Percentiles rank a stretch among this genome's conserved stretches.
Conservation (phyloP, 2,329 filamentous ascomycete species). For the Neopestalotiopsis rosae region DNA sequence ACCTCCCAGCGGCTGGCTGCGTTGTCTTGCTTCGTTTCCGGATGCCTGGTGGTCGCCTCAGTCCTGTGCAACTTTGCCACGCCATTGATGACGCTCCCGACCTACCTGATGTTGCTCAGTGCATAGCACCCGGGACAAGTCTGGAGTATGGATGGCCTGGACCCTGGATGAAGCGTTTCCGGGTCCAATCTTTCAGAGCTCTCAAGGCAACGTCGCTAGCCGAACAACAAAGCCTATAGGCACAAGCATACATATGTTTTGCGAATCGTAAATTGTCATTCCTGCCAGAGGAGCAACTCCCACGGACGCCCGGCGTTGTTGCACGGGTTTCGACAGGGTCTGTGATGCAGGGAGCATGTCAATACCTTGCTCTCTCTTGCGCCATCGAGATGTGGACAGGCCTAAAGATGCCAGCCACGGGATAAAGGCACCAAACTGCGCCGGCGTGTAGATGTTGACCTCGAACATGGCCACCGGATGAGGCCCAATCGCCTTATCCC, state of each 20-base stretch:
- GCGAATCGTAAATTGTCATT: conserved; percentile 11
- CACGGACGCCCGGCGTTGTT: not conserved
- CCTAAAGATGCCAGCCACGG: too few species aligned
- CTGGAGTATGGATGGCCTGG: not conserved
- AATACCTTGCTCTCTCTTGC: not conserved
- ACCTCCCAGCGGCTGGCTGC: not conserved
- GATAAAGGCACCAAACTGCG: too few species aligned
- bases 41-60: not conserved
- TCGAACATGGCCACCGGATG: too few species aligned
- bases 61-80: not conserved
- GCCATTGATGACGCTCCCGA: not conserved
- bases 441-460: too few species aligned
- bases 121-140: not conserved
- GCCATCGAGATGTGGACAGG: conserved; percentile 13
- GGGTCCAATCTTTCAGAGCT: not conserved
- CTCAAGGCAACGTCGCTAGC: not conserved
- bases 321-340: not conserved
- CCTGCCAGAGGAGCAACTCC: not conserved
- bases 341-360: conserved; percentile 4
- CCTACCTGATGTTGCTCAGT: not conserved
- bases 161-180: not conserved
- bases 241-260: not conserved
- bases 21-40: conserved; percentile 2
- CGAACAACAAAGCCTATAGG: not conserved
- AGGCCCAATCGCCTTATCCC: too few species aligned